Base-by-base conservation (phyloP, 768 basidiomycete species). In the Suillus placidus region DNA sequence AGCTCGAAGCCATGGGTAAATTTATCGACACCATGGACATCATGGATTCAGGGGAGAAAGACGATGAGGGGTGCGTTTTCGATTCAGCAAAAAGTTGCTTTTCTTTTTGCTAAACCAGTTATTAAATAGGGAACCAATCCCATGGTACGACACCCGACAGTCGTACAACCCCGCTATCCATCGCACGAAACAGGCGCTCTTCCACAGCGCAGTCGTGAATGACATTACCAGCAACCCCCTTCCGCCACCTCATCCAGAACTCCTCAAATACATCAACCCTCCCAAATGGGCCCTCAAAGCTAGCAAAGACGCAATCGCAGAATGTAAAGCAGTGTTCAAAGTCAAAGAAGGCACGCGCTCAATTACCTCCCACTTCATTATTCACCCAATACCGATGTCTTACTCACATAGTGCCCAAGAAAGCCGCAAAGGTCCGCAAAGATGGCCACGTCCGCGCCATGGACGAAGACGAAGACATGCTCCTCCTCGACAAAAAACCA, bases 91-190 rank as follows among this genome's bases (percentile, higher is more conserved):
- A 35, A 20, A 37, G 45, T 16, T 65, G 18, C n/a, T 51, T 47
- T 34, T n/a, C 26, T 26, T 51, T 60, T 58, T 61, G 43, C 40
- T 34, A 45, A 66, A 57, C 52, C 61, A 47, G 26, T 45, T 26
- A n/a, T 56, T 35, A 64, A 38, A 26, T 70, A 94, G 93, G 18
- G 80, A 83, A 47, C 85, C 82, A 12, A 70, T 72, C 3, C 82
- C 89, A 4, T 99, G 94, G 94, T 97, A 91, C 73, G 87, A 91
- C 65, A 84, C 90, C 0, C 79, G 82, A 4, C 78, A 88, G 2
- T 93, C 95, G 1, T 97, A 86, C 76, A 97, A 97, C 71, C 95
- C 97, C 2, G 87, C 92, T 4, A 82, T 97, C 38, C 96, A 99
- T 72, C 89, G 96, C 61, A 84, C 90, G 64, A 97, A 96, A 75